Evolutionary conservation across 441 rosid species (phyloP).

Genomic region (Pelargonium myrrhifolium): DNA sequence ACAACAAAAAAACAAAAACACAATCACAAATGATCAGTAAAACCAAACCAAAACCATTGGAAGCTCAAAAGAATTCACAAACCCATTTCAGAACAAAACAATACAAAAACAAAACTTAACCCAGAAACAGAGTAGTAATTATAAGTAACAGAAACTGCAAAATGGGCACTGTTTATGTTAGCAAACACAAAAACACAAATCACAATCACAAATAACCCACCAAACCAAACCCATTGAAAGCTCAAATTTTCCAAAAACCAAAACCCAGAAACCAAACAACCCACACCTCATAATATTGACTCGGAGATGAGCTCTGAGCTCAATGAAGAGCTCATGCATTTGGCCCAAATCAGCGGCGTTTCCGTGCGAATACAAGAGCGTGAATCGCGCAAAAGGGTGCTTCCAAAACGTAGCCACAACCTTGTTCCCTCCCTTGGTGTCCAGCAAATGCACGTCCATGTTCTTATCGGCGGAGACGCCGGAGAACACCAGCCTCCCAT

Average conservation of each 20-base stretch:
- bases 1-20: neutral
- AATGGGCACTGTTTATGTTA: too few relatives aligned
- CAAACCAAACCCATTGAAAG: too few relatives aligned
- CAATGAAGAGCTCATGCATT: constrained; percentile 87
- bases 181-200: too few relatives aligned
- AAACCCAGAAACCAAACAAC: neutral
- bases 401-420: constrained; percentile 85
- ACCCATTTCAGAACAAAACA: too few relatives aligned
- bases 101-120: too few relatives aligned
- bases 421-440: constrained; percentile 70
- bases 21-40: too few relatives aligned
- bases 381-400: constrained; percentile 81
- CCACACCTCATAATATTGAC: constrained; percentile 87
- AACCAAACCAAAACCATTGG: neutral
- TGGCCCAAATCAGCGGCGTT: constrained; percentile 98
- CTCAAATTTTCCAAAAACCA: too few relatives aligned
- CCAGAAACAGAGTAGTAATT: too few relatives aligned
- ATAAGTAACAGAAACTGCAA: too few relatives aligned
- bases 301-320: constrained; percentile 84
- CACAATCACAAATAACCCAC: too few relatives aligned
- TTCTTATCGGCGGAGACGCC: constrained; percentile 71
- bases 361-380: constrained; percentile 88
- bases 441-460: constrained; percentile 67
- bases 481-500: constrained; percentile 45
- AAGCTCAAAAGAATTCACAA: neutral